Evolutionary conservation across 1,139 yeast species (phyloP), one percentile per base, ranked within the genome.

Genomic region (Torulaspora globosa): DNA sequence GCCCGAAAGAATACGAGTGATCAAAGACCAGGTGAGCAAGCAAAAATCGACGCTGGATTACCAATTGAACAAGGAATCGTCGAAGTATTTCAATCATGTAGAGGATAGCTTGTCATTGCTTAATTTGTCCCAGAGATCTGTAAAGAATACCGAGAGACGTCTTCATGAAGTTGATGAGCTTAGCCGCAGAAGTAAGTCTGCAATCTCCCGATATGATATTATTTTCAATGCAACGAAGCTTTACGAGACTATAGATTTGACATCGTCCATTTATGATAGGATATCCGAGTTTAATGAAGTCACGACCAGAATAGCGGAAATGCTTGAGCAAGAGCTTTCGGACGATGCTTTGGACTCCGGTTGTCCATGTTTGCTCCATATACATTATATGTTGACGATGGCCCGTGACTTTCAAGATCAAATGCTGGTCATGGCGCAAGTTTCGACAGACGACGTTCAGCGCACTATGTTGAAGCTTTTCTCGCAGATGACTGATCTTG

Each of bases 381-480:
- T 86, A 15, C 97, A 92, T 65, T 84, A 74, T 62, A 72, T 76
- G 49, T 71, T 90, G 50, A 82, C 82, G 35, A 78, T 76, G 59
- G 77, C 87, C 11, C 73, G 95, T 42, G 92, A 89, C 62, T 80
- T 90, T 54, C 79, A 76, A 52, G 97, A 92, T 54, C 86, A 82
- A 59, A 75, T 92, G 43, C 71, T 72, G 48, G 70, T 70, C 39
- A 75, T 82, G 57, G 75, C 83, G 2, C 62, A 63, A 16, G 66
- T 66, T 12, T 74, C 86, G 2, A 76, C 84, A 1, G 84, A 80
- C 37, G 96, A 90, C 63, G 79, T 83, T 16, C 76, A 80, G 56
- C 74, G 84, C 32, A 84, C 89, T 15, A 78, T 88, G 10, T 67
- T 68, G 38, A 79, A 78, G 52, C 76, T 89, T 29, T 76, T 84